Percentiles rank a stretch among this genome's conserved stretches.
phyloP scores from a whole-genome alignment of 495 filamentous ascomycete genomes.

The Penicillium mononematosum region DNA sequence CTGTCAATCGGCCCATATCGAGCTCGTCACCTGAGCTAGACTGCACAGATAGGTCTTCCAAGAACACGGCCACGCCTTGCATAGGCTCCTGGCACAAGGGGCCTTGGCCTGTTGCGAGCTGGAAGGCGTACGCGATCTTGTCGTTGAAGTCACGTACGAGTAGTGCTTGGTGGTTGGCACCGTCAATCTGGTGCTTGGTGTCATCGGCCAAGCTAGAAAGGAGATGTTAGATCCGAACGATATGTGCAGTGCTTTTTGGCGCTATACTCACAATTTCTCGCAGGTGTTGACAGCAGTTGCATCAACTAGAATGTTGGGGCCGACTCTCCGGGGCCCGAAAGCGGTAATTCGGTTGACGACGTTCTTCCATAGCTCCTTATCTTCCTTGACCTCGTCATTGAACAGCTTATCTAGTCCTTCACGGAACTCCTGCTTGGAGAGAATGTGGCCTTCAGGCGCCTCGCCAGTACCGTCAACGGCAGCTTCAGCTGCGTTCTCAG shows the following conservation, averaged over 20 bases:
- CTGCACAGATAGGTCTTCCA: constrained; percentile 72
- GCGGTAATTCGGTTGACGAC: constrained; percentile 78
- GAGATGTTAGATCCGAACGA: constrained; percentile 16
- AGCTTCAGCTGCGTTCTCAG: constrained; percentile 35
- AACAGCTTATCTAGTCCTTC: constrained; percentile 66
- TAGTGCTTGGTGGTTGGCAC: constrained; percentile 50
- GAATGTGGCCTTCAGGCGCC: constrained; percentile 47
- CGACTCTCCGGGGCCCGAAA: constrained; percentile 82
- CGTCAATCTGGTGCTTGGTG: constrained; percentile 33
- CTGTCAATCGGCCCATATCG: constrained; percentile 80
- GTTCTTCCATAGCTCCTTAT: constrained; percentile 73
- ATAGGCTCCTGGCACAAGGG: constrained; percentile 92
- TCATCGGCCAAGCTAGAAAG: constrained; percentile 39
- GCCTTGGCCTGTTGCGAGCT: constrained; percentile 84
- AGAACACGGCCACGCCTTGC: constrained; percentile 87
- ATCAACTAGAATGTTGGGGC: constrained; percentile 90
- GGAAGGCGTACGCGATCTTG: constrained; percentile 90
- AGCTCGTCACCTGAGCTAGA: constrained; percentile 54
- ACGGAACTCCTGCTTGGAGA: constrained; percentile 74
- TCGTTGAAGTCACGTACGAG: constrained; percentile 76
- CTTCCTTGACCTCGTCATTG: constrained; percentile 54
- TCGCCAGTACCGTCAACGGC: constrained; percentile 47
- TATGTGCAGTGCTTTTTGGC: not conserved
- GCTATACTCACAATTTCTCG: constrained; percentile 64
- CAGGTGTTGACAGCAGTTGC: constrained; percentile 69